phyloP scores from a whole-genome alignment of 306 rosid species.

The Vigna mungo region DNA sequence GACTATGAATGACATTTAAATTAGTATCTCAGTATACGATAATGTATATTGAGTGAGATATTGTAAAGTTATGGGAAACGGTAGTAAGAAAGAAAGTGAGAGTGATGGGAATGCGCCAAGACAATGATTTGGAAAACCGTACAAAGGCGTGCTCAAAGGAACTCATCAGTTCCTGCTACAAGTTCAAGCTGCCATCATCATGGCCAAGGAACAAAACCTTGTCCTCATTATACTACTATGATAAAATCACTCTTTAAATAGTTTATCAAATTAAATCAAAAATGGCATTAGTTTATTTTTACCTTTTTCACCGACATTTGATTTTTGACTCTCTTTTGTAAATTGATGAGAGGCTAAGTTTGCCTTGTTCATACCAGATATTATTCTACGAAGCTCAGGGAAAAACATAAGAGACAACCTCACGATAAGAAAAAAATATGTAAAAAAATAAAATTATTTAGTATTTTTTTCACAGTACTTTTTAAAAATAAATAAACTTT shows the following conservation, averaged over 20 bases:
- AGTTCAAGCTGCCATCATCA: background rate
- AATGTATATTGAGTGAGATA: no score
- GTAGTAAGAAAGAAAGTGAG: background rate
- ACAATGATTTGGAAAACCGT: constrained; percentile 1
- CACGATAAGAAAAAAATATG: no score
- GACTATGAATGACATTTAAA: no score
- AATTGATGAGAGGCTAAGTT: background rate
- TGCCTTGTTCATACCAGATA: background rate
- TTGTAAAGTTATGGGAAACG: background rate
- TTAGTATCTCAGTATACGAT: no score
- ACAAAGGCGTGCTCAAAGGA: background rate
- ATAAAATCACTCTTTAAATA: no score
- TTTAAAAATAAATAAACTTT: no score
- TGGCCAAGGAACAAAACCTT: background rate
- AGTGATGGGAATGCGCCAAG: background rate
- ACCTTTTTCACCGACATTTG: background rate
- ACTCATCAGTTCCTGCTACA: background rate
- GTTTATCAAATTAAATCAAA: background rate
- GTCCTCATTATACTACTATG: background rate
- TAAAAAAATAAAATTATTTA: no score
- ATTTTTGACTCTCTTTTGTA: background rate
- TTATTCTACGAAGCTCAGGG: background rate
- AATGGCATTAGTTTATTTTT: background rate
- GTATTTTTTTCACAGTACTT: no score
- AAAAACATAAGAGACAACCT: no score